Conservation (phyloP, 352 stramenopile genomes). For the Phytophthora fragariae region DNA sequence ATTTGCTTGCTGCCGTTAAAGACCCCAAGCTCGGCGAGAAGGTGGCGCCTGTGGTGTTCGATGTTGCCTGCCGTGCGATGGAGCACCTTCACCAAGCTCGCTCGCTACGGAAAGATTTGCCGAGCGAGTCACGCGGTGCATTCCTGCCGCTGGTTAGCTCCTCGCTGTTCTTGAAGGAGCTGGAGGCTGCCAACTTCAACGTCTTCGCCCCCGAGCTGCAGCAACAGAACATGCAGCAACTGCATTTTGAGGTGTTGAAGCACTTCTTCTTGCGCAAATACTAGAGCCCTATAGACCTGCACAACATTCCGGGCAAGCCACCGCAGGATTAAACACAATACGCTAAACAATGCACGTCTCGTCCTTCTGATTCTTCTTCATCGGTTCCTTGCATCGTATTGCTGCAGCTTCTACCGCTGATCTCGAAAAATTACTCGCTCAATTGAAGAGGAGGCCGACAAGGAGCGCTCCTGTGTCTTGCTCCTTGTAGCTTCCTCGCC, state of each 20-base stretch:
- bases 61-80: constrained; percentile 86
- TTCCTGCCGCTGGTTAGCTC: constrained; percentile 80
- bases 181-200: constrained; percentile 86
- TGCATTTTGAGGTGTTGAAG: constrained; percentile 82
- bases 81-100: constrained; percentile 83
- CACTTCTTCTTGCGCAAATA: constrained; percentile 84
- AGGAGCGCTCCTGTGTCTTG: constrained; percentile 17
- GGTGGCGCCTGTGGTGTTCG: constrained; percentile 87
- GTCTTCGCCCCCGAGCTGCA: constrained; percentile 69
- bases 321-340: constrained; percentile 23
- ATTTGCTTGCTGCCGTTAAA: constrained; percentile 69
- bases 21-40: constrained; percentile 69
- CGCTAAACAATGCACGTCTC: constrained; percentile 33
- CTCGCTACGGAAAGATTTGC: constrained; percentile 61
- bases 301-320: constrained; percentile 6
- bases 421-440: constrained; percentile 17
- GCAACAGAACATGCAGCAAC: constrained; percentile 57
- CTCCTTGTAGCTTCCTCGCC: constrained; percentile 10
- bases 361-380: constrained; percentile 30
- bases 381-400: constrained; percentile 33
- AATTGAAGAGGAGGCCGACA: constrained; percentile 24
- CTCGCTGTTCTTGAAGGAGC: constrained; percentile 65
- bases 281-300: constrained; percentile 45
- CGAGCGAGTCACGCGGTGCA: constrained; percentile 55
- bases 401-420: constrained; percentile 31